Evolutionary conservation across 2,329 filamentous ascomycete genomes (phyloP).

Genomic region (Teratosphaeria zuluensis): DNA sequence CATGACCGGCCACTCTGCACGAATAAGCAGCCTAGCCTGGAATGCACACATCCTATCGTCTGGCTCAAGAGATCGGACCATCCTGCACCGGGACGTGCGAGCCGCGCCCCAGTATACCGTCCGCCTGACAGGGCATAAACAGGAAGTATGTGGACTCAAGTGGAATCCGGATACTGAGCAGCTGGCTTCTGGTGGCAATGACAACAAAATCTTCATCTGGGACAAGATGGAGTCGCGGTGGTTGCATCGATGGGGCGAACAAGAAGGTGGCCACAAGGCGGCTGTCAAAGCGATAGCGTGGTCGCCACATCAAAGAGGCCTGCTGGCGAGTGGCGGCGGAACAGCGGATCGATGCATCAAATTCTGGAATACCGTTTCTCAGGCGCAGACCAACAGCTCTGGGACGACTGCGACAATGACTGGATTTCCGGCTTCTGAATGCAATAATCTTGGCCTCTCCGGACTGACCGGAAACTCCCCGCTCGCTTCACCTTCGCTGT

Average conservation of each 20-base stretch:
- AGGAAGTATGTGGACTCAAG: constrained; percentile 91
- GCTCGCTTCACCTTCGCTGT: constrained; percentile 10
- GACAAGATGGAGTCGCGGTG: constrained; percentile 90
- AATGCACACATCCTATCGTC: constrained; percentile 96
- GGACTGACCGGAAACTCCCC: constrained; percentile 1
- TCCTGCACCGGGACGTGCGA: constrained; percentile 91
- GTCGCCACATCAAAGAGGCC: constrained; percentile 89
- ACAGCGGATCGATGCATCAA: constrained; percentile 95
- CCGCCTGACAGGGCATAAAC: constrained; percentile 87
- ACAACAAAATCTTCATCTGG: constrained; percentile 99
- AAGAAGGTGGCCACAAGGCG: constrained; percentile 88
- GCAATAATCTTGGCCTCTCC: constrained; percentile 1
- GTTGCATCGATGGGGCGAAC: constrained; percentile 86
- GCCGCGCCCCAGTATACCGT: constrained; percentile 82
- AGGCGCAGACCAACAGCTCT: constrained; percentile 30
- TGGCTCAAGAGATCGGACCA: constrained; percentile 82
- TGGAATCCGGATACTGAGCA: constrained; percentile 97
- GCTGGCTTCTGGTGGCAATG: constrained; percentile 89
- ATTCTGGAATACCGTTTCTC: constrained; percentile 76
- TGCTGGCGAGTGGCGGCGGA: constrained; percentile 91
- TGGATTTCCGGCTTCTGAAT: constrained; percentile 1
- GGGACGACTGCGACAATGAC: constrained; percentile 11
- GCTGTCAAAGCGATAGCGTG: constrained; percentile 97
- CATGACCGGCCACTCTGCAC: constrained; percentile 91
- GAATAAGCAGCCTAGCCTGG: constrained; percentile 92